Conservation (phyloP, 345 rosid species). For the Eucalyptus victrix region DNA sequence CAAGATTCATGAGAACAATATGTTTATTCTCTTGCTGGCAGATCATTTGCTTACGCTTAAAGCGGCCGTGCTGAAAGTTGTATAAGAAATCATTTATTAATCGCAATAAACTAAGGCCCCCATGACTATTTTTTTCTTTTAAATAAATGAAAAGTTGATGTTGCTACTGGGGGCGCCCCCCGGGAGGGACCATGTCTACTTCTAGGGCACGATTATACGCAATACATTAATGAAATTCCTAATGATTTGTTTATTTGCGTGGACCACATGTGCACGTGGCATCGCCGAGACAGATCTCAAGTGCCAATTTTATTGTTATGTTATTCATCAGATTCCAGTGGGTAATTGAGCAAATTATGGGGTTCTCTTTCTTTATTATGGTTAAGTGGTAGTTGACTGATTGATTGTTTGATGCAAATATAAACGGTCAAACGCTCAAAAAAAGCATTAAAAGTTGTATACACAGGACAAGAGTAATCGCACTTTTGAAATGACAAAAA, state of each 20-base stretch:
- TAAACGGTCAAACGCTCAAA: not conserved
- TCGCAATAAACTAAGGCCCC: not conserved
- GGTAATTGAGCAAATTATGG: not conserved
- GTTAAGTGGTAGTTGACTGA: not conserved
- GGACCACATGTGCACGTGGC: not conserved
- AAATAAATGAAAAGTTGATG: not conserved
- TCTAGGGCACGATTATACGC: not conserved
- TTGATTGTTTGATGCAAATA: not conserved
- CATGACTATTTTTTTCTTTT: not conserved
- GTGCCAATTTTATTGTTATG: not conserved
- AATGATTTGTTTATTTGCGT: not conserved
- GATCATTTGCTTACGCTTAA: not conserved
- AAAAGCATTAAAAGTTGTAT: not conserved
- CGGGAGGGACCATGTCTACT: not conserved
- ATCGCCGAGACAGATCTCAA: not conserved
- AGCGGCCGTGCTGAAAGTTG: not conserved
- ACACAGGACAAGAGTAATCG: not conserved
- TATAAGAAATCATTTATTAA: not conserved
- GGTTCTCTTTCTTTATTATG: not conserved
- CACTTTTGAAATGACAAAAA: not conserved
- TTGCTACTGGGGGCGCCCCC: not conserved
- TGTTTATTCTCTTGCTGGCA: not conserved
- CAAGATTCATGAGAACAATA: not conserved
- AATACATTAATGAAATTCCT: not conserved
- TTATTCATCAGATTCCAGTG: not conserved